These are phyloP conservation scores for Nannochloropsis gaditana DNA, from an alignment of 108 stramenopile species.

Conservation along the genomic window DNA sequence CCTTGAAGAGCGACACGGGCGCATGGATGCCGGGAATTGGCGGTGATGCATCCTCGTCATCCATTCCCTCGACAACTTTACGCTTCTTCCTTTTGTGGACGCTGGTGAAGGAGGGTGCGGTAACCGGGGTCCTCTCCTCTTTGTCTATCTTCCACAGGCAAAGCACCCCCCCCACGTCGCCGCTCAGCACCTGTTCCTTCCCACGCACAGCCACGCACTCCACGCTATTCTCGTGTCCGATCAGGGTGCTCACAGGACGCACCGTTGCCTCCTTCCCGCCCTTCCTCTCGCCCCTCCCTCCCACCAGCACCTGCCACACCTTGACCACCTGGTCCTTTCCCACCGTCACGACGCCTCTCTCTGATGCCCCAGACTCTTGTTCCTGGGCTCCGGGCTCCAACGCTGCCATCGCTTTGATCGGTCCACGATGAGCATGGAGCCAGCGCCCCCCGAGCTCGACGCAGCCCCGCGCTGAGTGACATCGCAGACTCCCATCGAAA, in stretches of 20 bases:
- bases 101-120: neutral
- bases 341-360: neutral
- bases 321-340: conserved; percentile 19
- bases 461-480: neutral
- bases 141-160: neutral
- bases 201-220: neutral
- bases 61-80: neutral
- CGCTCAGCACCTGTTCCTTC: neutral
- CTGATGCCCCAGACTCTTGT: neutral
- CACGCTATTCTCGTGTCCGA: conserved; percentile 6
- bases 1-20: neutral
- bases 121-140: neutral
- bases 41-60: neutral
- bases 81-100: neutral
- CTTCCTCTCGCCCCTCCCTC: neutral
- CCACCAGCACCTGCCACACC: neutral
- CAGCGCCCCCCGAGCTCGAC: neutral
- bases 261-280: neutral
- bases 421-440: neutral
- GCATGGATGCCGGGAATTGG: neutral
- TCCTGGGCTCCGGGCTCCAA: neutral
- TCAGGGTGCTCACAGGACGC: neutral
- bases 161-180: neutral
- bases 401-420: neutral
- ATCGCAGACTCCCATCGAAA: neutral